phyloP scores from a whole-genome alignment of 805 yeast species.

The Candida silvatica region DNA sequence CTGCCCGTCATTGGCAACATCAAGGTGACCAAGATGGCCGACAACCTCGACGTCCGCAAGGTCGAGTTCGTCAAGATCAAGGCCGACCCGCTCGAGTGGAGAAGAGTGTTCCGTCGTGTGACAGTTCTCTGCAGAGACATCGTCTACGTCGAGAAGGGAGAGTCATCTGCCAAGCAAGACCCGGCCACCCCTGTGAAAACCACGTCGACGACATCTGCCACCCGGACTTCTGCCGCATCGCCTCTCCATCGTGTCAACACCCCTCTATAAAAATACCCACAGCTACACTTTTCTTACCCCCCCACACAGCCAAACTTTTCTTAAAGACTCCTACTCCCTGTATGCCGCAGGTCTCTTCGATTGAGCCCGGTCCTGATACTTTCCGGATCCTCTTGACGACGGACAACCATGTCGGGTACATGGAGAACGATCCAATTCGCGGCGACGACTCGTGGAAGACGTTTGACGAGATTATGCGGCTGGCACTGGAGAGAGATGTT shows the following conservation, averaged over 20 bases:
- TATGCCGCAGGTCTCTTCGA: conserved; percentile 32
- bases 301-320: neutral
- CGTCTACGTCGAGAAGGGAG: conserved; percentile 32
- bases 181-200: no score
- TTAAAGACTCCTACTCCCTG: no score
- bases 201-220: no score
- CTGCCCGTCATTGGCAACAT: conserved; percentile 38
- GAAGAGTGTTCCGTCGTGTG: conserved; percentile 51
- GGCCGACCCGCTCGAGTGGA: conserved; percentile 73
- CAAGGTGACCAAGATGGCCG: conserved; percentile 30
- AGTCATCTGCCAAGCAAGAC: no score
- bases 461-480: conserved; percentile 69
- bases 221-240: no score
- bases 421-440: conserved; percentile 80
- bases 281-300: no score
- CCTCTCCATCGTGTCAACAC: no score
- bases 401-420: conserved; percentile 93
- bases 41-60: conserved; percentile 32
- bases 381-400: conserved; percentile 78
- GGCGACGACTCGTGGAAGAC: conserved; percentile 88
- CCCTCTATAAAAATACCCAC: no score
- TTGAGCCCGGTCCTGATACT: conserved; percentile 54
- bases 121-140: conserved; percentile 50
- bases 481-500: conserved; percentile 64
- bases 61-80: conserved; percentile 46